phyloP scores from a whole-genome alignment of 108 stramenopile species.

The Nannochloropsis granulata region DNA sequence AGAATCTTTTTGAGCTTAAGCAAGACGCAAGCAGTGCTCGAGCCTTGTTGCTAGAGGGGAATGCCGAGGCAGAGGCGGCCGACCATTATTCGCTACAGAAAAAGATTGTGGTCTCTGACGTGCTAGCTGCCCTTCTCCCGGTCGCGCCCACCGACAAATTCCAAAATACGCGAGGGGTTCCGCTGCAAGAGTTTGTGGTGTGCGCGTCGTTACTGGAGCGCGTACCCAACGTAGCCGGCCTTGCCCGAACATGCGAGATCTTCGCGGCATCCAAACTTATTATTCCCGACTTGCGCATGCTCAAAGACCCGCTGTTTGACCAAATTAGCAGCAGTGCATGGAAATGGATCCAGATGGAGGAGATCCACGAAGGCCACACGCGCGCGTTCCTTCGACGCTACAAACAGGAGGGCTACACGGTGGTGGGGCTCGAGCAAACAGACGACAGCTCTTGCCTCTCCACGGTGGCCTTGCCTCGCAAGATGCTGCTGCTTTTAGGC shows the following conservation, averaged over 20 bases:
- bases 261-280: constrained; percentile 27
- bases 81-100: neutral
- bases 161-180: neutral
- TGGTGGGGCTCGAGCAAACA: constrained; percentile 26
- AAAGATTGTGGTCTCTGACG: neutral
- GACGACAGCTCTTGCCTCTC: constrained; percentile 24
- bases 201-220: neutral
- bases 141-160: neutral
- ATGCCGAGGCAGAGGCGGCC: neutral
- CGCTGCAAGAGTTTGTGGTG: neutral
- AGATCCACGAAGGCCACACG: neutral
- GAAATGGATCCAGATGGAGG: constrained; percentile 26
- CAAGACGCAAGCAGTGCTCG: neutral
- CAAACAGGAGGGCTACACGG: constrained; percentile 15
- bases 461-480: constrained; percentile 43
- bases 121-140: neutral
- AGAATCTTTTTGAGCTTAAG: neutral
- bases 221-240: constrained; percentile 29
- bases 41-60: neutral
- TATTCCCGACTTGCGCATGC: constrained; percentile 8
- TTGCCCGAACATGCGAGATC: constrained; percentile 33
- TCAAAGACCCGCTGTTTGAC: constrained; percentile 10
- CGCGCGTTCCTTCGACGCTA: neutral
- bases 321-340: constrained; percentile 19
- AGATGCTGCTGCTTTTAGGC: constrained; percentile 64